Percentiles rank a stretch among this genome's conserved stretches.
Conservation (phyloP, 2,329 filamentous ascomycete species). For the Penicillium sp. region DNA sequence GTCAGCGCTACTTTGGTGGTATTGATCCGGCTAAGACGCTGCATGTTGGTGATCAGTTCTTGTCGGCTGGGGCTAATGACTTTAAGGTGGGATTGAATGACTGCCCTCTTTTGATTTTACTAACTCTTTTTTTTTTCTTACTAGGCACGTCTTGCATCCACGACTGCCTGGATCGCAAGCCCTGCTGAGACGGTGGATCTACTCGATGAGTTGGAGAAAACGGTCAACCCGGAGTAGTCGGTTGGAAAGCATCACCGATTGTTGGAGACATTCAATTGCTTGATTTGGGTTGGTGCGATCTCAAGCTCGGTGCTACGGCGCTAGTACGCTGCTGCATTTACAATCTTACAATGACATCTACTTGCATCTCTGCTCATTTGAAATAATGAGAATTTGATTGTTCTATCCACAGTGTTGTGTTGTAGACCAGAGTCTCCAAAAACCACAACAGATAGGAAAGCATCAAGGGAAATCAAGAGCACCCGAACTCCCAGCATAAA, state of each 20-base stretch:
- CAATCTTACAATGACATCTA: not conserved
- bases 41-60: conserved; percentile 93
- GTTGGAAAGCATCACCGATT: not conserved
- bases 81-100: conserved; percentile 63
- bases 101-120: not conserved
- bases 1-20: conserved; percentile 81
- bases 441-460: not conserved
- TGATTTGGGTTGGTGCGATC: not conserved
- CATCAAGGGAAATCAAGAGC: not conserved
- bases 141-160: conserved; percentile 76
- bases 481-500: conserved; percentile 13
- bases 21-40: conserved; percentile 75
- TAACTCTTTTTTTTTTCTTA: not conserved
- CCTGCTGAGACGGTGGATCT: conserved; percentile 85
- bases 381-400: not conserved
- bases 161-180: conserved; percentile 95
- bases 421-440: not conserved
- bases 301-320: not conserved
- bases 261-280: not conserved
- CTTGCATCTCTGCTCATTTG: not conserved
- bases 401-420: conserved; percentile 9
- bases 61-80: conserved; percentile 92
- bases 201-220: conserved; percentile 65
- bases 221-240: conserved; percentile 2
- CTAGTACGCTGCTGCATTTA: not conserved